Evolutionary conservation across 805 yeast species (phyloP).

Genomic region (Starmerella tilneyi): DNA sequence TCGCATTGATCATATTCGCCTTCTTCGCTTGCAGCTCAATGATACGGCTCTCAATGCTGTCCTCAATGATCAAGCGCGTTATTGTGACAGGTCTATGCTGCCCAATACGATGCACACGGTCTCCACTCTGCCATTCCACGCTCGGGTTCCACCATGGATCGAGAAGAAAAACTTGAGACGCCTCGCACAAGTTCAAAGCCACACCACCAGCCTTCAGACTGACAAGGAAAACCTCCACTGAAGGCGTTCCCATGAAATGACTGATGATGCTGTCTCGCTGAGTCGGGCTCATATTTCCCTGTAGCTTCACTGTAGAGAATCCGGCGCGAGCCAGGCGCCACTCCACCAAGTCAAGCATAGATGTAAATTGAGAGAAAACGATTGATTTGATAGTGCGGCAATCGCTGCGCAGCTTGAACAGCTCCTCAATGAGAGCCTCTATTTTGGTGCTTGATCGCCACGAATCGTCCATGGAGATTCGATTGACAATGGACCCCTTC

Average conservation of each 20-base stretch:
- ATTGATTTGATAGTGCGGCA: constrained; percentile 84
- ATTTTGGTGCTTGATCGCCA: constrained; percentile 96
- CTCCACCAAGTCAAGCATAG: constrained; percentile 90
- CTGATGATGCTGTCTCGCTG: constrained; percentile 88
- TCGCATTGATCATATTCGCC: constrained; percentile 96
- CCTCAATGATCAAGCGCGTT: constrained; percentile 88
- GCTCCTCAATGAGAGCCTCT: constrained; percentile 89
- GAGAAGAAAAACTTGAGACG: constrained; percentile 87
- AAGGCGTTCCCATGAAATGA: constrained; percentile 84
- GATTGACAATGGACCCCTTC: constrained; percentile 63
- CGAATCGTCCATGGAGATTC: constrained; percentile 70
- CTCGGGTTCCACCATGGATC: constrained; percentile 99
- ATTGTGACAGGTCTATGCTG: constrained; percentile 90
- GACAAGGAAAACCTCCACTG: constrained; percentile 86
- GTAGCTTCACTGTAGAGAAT: constrained; percentile 83
- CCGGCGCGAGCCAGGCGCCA: constrained; percentile 95
- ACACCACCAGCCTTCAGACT: constrained; percentile 98
- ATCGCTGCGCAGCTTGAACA: constrained; percentile 77
- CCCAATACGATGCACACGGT: constrained; percentile 95
- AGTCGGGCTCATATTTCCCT: constrained; percentile 93
- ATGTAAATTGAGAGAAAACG: constrained; percentile 94
- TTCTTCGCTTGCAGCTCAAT: constrained; percentile 94
- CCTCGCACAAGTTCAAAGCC: constrained; percentile 90
- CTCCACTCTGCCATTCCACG: constrained; percentile 97
- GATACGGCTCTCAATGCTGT: constrained; percentile 91